Percentiles rank a stretch among this genome's conserved stretches.
phyloP scores from a whole-genome alignment of 1,284 basidiomycete genomes.

The Hemileia vastatrix region DNA sequence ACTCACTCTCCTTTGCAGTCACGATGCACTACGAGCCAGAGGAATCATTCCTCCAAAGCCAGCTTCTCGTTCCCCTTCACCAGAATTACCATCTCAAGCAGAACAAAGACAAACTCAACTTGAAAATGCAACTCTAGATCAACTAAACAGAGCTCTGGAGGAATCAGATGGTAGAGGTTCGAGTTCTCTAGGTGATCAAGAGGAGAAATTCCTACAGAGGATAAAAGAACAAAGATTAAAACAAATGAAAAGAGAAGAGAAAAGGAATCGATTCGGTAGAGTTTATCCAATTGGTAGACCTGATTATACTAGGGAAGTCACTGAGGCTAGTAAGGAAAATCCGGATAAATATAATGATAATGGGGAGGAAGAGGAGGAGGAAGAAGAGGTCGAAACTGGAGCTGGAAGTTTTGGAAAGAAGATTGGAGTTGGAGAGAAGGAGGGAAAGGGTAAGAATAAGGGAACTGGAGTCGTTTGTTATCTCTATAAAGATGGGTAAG shows the following conservation, averaged over 20 bases:
- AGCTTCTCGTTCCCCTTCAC: slow-evolving; percentile 27
- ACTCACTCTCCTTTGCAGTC: no score
- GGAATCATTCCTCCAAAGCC: slow-evolving; percentile 74
- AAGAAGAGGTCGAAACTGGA: slow-evolving; percentile 33
- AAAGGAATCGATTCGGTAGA: slow-evolving; percentile 66
- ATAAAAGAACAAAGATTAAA: slow-evolving; percentile 60
- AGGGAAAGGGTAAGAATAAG: slow-evolving; percentile 33
- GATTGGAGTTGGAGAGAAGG: no score
- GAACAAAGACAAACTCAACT: no score
- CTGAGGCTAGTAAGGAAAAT: slow-evolving; percentile 70
- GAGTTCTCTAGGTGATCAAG: slow-evolving; percentile 53
- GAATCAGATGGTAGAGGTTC: slow-evolving; percentile 24
- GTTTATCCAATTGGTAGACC: slow-evolving; percentile 76
- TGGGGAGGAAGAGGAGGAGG: slow-evolving; percentile 54
- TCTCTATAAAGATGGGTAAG: slow-evolving; percentile 77
- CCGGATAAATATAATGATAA: no score
- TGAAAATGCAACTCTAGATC: slow-evolving; percentile 31
- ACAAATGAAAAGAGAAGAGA: slow-evolving; percentile 57
- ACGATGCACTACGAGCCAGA: slow-evolving; percentile 80
- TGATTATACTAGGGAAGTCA: slow-evolving; percentile 89
- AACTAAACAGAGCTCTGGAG: slow-evolving; percentile 32
- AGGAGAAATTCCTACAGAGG: slow-evolving; percentile 63
- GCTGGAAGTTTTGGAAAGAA: no score
- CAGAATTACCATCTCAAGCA: slow-evolving; percentile 26
- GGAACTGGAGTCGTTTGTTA: slow-evolving; percentile 82